phyloP scores from a whole-genome alignment of 2,329 filamentous ascomycete genomes.

The Colletotrichum sidae region DNA sequence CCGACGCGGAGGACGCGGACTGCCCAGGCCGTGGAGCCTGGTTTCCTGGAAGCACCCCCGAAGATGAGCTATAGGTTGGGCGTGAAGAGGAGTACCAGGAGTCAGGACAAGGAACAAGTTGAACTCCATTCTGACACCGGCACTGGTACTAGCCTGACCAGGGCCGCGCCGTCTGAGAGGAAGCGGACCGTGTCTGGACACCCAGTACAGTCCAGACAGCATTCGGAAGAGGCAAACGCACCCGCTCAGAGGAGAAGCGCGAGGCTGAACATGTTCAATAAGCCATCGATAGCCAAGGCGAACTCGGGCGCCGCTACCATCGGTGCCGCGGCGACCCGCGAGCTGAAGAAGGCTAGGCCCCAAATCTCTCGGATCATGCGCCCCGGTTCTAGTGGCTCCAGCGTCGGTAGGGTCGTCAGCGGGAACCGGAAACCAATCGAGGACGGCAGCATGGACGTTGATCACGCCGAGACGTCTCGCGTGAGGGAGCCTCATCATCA shows the following conservation, averaged over 20 bases:
- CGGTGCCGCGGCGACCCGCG: constrained; percentile 72
- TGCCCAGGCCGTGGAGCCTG: constrained; percentile 62
- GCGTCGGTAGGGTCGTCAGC: constrained; percentile 87
- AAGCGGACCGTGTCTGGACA: constrained; percentile 96
- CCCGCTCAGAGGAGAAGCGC: constrained; percentile 76
- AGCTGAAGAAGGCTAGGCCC: constrained; percentile 86
- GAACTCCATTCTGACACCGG: constrained; percentile 57
- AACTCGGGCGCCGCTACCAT: constrained; percentile 68
- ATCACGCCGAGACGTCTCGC: constrained; percentile 70
- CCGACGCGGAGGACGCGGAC: constrained; percentile 66
- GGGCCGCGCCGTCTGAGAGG: constrained; percentile 68
- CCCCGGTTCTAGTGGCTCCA: constrained; percentile 73
- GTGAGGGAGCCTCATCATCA: constrained; percentile 54
- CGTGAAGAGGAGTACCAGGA: constrained; percentile 54
- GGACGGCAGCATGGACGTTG: constrained; percentile 75
- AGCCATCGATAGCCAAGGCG: constrained; percentile 74
- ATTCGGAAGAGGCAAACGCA: constrained; percentile 69
- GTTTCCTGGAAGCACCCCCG: constrained; percentile 69
- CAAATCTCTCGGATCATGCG: constrained; percentile 75
- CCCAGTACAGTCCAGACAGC: constrained; percentile 64
- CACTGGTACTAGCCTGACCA: constrained; percentile 47
- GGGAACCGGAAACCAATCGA: constrained; percentile 84
- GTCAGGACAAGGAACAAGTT: constrained; percentile 49
- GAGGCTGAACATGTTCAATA: constrained; percentile 73
- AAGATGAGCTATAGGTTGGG: constrained; percentile 71